phyloP scores from a whole-genome alignment of 208 protist species.

The Wallacemonas sp. region DNA sequence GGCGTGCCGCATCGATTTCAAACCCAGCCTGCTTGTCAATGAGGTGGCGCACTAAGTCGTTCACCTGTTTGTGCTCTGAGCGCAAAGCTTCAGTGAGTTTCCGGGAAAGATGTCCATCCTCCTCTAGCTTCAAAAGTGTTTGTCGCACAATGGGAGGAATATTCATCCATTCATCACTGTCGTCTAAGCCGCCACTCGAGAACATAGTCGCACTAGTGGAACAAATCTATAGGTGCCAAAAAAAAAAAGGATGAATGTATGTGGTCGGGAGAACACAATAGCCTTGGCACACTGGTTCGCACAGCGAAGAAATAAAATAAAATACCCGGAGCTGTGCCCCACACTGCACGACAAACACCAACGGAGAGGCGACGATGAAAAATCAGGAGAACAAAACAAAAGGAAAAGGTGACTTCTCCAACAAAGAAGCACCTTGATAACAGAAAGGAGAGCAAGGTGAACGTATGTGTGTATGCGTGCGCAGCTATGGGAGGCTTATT shows the following conservation, averaged over 20 bases:
- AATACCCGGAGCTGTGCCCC: too few species aligned
- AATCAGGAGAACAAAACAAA: constrained; percentile 17
- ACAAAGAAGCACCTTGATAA: background rate
- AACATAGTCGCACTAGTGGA: constrained; percentile 23
- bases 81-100: constrained; percentile 34
- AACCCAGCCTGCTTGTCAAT: constrained; percentile 63
- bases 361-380: constrained; percentile 4
- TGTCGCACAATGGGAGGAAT: constrained; percentile 66
- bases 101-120: constrained; percentile 41
- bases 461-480: background rate
- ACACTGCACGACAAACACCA: too few species aligned
- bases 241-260: constrained; percentile 20
- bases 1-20: constrained; percentile 50
- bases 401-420: background rate
- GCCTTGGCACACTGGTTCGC: too few species aligned
- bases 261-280: too few species aligned
- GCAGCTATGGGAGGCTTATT: background rate
- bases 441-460: background rate
- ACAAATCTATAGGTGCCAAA: constrained; percentile 5
- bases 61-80: constrained; percentile 49
- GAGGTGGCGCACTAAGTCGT: constrained; percentile 39
- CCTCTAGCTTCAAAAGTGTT: constrained; percentile 54
- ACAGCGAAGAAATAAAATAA: too few species aligned
- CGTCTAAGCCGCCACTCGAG: constrained; percentile 31
- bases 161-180: constrained; percentile 80